Conservation (phyloP, 1,284 basidiomycete genomes). For the Ceratobasidium sp. region DNA sequence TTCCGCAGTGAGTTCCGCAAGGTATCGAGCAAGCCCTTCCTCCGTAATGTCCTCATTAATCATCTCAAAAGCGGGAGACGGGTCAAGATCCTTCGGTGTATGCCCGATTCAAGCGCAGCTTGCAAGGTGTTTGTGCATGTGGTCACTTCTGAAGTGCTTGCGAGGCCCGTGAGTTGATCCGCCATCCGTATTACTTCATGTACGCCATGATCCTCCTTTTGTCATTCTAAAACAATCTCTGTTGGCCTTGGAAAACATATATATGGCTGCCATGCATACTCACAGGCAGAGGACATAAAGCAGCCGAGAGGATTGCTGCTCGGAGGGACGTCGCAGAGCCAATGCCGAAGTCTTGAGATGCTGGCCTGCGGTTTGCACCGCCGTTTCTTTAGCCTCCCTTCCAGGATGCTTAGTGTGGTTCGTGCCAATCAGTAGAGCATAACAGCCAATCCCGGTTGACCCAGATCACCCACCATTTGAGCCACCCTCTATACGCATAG, state of each 20-base stretch:
- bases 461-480: not conserved
- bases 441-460: not conserved
- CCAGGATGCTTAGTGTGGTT: not conserved
- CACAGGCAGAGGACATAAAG: constrained; percentile 12
- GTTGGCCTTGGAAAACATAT: not conserved
- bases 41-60: not conserved
- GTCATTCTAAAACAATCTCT: not conserved
- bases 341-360: not conserved
- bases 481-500: not conserved
- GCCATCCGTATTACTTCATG: constrained; percentile 14
- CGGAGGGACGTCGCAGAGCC: not conserved
- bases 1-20: constrained; percentile 20
- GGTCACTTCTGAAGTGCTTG: not conserved
- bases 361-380: not conserved
- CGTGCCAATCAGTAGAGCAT: constrained; percentile 12
- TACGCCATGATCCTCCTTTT: not conserved
- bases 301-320: constrained; percentile 4
- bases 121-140: not conserved
- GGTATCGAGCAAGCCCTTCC: constrained; percentile 17
- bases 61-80: not conserved
- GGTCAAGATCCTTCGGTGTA: not conserved
- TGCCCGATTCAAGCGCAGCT: not conserved
- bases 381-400: not conserved
- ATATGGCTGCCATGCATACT: not conserved
- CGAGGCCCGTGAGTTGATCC: not conserved